Evolutionary conservation across 352 stramenopile species (phyloP).

Genomic region (Proteromonas lacertae): DNA sequence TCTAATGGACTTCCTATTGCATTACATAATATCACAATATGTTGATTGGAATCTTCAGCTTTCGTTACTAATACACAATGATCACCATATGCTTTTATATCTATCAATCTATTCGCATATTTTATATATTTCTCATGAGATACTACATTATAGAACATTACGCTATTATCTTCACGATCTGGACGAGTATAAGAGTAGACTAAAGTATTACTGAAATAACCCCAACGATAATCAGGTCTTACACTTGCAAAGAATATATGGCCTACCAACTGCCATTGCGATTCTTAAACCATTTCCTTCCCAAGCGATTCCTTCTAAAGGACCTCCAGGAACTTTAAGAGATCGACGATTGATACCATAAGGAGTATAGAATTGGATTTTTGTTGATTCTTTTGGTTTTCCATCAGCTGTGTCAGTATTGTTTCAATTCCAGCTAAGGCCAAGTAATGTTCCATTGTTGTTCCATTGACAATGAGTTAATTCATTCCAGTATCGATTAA

Average conservation of each 20-base stretch:
- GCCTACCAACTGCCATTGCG: slow-evolving; percentile 53
- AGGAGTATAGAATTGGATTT: slow-evolving; percentile 54
- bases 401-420: too few relatives aligned
- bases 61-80: slow-evolving; percentile 45
- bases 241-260: slow-evolving; percentile 82
- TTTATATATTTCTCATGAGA: slow-evolving; percentile 39
- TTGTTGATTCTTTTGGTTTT: too few relatives aligned
- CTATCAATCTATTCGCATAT: slow-evolving; percentile 17
- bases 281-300: slow-evolving; percentile 50
- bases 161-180: slow-evolving; percentile 28
- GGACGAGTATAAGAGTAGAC: slow-evolving; percentile 50
- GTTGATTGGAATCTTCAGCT: too few relatives aligned
- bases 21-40: too few relatives aligned
- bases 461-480: too few relatives aligned
- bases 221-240: slow-evolving; percentile 50
- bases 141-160: slow-evolving; percentile 58
- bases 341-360: slow-evolving; percentile 38
- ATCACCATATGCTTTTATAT: slow-evolving; percentile 19
- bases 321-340: slow-evolving; percentile 36
- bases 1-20: too few relatives aligned
- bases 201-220: slow-evolving; percentile 41
- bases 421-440: too few relatives aligned
- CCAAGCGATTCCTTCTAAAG: slow-evolving; percentile 47
- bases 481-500: too few relatives aligned
- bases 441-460: too few relatives aligned